These are phyloP conservation scores for Plantago elongata DNA, from an alignment of 257 asterid species.

Conservation along the genomic window DNA sequence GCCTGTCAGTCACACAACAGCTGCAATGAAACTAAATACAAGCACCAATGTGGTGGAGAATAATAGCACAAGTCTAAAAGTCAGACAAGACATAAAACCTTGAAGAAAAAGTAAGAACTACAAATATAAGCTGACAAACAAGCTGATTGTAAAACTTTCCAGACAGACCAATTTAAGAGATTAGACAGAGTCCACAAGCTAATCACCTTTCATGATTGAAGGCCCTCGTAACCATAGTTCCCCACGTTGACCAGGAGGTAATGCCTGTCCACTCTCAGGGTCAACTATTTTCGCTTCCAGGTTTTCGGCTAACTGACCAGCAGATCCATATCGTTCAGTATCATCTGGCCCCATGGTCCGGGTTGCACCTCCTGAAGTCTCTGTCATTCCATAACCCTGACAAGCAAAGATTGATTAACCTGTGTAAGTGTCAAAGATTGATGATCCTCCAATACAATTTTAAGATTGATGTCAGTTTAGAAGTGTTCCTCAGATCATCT, in stretches of 20 bases:
- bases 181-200: background rate
- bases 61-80: background rate
- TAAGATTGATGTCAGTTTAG: too few species aligned
- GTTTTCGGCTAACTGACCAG: constrained; percentile 60
- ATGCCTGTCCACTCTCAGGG: constrained; percentile 55
- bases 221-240: constrained; percentile 89
- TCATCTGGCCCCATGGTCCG: constrained; percentile 59
- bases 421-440: too few species aligned
- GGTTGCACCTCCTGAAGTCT: constrained; percentile 64
- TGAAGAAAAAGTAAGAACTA: too few species aligned
- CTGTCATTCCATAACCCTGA: constrained; percentile 93
- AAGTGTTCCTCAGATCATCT: too few species aligned
- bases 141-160: too few species aligned
- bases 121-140: too few species aligned
- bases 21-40: too few species aligned
- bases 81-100: background rate
- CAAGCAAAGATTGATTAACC: background rate
- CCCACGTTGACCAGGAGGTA: constrained; percentile 71
- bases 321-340: constrained; percentile 52
- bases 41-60: too few species aligned
- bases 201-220: constrained; percentile 67
- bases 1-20: constrained; percentile 42
- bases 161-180: background rate
- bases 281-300: constrained; percentile 83
- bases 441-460: too few species aligned